A percentile compares a stretch with the other conserved stretches of the same genome.
Conservation (phyloP, 768 basidiomycete genomes). For the Trametes villosa region DNA sequence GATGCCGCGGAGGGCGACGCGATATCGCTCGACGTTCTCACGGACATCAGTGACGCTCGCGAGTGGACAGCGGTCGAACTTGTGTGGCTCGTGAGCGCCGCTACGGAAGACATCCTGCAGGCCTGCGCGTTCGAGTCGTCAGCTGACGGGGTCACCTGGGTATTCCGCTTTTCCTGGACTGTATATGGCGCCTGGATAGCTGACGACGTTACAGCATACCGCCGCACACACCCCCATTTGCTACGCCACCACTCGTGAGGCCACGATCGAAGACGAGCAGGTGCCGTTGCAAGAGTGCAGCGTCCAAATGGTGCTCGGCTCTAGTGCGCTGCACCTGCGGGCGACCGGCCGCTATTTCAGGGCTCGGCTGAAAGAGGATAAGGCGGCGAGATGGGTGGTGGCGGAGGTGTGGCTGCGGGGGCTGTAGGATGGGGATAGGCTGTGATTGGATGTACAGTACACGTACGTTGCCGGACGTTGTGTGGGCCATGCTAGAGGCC, state of each 20-base stretch:
- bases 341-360: constrained; percentile 27
- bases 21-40: constrained; percentile 44
- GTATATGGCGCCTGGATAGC: not conserved
- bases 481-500: not conserved
- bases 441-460: not conserved
- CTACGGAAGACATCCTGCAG: constrained; percentile 32
- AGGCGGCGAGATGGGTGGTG: constrained; percentile 25
- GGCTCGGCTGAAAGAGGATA: constrained; percentile 20
- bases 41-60: constrained; percentile 27
- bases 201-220: not conserved
- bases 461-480: not conserved
- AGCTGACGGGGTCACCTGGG: constrained; percentile 29
- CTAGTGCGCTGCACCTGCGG: constrained; percentile 15
- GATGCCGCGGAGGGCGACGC: constrained; percentile 41
- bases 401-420: constrained; percentile 30
- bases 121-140: constrained; percentile 27
- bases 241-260: constrained; percentile 13
- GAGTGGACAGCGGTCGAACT: constrained; percentile 33
- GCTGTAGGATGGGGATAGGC: constrained; percentile 6
- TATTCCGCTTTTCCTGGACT: constrained; percentile 5
- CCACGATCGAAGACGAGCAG: constrained; percentile 2
- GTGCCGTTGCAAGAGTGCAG: constrained; percentile 22
- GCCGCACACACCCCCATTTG: constrained; percentile 8
- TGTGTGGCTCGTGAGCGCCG: constrained; percentile 41
- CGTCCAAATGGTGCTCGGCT: constrained; percentile 24